phyloP scores from a whole-genome alignment of 768 basidiomycete species.

The Agaricus sinodeliciosus region DNA sequence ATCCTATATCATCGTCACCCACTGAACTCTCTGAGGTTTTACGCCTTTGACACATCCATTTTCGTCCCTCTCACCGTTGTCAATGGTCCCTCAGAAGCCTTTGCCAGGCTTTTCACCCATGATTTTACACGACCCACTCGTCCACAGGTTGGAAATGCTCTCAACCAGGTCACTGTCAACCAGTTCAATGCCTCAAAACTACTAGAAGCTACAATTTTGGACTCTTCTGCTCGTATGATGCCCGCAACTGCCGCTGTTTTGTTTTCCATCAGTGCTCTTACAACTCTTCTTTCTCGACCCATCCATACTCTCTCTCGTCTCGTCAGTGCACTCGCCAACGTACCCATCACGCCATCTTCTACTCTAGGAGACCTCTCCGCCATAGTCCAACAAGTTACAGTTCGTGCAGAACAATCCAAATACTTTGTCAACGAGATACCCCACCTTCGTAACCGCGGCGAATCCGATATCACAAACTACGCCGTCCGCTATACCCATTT shows the following conservation, averaged over 20 bases:
- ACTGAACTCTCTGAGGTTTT: constrained; percentile 56
- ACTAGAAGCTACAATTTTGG: neutral
- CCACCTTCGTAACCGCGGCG: constrained; percentile 28
- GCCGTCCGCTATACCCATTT: constrained; percentile 75
- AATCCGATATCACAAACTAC: constrained; percentile 30
- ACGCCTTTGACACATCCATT: constrained; percentile 38
- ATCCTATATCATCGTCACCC: constrained; percentile 51
- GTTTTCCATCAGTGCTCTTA: constrained; percentile 7
- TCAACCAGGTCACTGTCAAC: constrained; percentile 2
- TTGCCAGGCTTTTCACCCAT: neutral
- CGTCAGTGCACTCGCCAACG: neutral
- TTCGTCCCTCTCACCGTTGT: constrained; percentile 12
- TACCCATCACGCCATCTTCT: neutral
- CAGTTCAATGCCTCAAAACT: constrained; percentile 9
- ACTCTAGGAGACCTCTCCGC: neutral
- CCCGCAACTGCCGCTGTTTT: constrained; percentile 5
- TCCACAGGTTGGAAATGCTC: neutral
- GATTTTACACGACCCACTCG: constrained; percentile 8
- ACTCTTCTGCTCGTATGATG: constrained; percentile 4
- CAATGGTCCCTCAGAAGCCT: neutral
- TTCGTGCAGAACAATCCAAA: constrained; percentile 43
- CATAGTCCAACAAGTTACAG: constrained; percentile 51
- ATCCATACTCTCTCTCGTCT: constrained; percentile 1
- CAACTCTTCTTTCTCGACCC: constrained; percentile 3
- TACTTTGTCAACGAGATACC: constrained; percentile 38